Percentiles rank a stretch among this genome's conserved stretches.
phyloP scores from a whole-genome alignment of 306 rosid species.

The Gastrolobium villosum region DNA sequence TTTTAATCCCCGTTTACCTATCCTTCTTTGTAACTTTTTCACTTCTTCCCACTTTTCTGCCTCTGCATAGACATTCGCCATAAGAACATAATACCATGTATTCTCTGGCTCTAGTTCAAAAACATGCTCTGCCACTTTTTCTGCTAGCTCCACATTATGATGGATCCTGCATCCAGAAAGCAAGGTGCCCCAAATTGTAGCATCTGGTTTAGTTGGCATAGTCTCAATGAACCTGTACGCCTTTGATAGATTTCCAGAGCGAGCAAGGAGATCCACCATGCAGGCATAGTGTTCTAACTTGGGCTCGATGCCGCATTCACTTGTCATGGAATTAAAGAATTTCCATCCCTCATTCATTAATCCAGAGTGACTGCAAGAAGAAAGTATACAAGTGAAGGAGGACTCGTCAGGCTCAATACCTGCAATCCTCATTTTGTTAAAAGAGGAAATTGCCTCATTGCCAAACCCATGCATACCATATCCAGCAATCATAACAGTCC shows the following conservation, averaged over 20 bases:
- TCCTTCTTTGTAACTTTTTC: slow-evolving; percentile 50
- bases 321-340: slow-evolving; percentile 65
- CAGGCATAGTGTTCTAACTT: slow-evolving; percentile 74
- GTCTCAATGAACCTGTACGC: slow-evolving; percentile 64
- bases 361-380: slow-evolving; percentile 79
- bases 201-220: slow-evolving; percentile 74
- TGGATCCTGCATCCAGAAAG: slow-evolving; percentile 72
- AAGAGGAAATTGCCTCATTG: slow-evolving; percentile 63
- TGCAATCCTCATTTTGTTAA: slow-evolving; percentile 50
- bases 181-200: slow-evolving; percentile 75
- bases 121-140: slow-evolving; percentile 51
- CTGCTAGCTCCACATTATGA: slow-evolving; percentile 54
- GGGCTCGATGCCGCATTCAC: slow-evolving; percentile 61
- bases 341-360: slow-evolving; percentile 69
- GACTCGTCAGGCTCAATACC: slow-evolving; percentile 53
- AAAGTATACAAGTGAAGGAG: slow-evolving; percentile 70
- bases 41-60: slow-evolving; percentile 80
- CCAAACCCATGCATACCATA: slow-evolving; percentile 83
- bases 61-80: slow-evolving; percentile 73
- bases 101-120: slow-evolving; percentile 77
- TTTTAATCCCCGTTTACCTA: slow-evolving; percentile 42
- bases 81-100: slow-evolving; percentile 69
- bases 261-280: slow-evolving; percentile 73
- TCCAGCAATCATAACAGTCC: slow-evolving; percentile 56
- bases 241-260: slow-evolving; percentile 65